phyloP scores from a whole-genome alignment of 805 yeast species.

The Kodamaea laetipori region DNA sequence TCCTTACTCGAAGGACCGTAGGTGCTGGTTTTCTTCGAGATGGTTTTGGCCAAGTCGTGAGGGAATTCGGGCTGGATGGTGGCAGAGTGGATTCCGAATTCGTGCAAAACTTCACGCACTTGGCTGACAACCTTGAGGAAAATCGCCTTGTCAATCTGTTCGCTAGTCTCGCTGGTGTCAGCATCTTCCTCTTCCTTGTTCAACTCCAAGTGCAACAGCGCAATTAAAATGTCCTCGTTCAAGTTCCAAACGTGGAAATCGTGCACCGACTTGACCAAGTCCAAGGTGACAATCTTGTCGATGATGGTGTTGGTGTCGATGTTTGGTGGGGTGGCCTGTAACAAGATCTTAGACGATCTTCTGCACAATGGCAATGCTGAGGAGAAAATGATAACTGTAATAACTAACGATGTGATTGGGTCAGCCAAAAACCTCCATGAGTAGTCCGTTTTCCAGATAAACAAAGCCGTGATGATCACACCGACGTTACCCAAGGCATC shows the following conservation, averaged over 20 bases:
- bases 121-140: conserved; percentile 71
- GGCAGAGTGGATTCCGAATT: conserved; percentile 85
- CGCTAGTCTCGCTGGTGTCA: conserved; percentile 47
- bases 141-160: conserved; percentile 35
- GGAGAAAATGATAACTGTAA: conserved; percentile 85
- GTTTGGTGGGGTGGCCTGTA: conserved; percentile 91
- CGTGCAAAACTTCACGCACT: conserved; percentile 78
- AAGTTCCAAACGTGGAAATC: conserved; percentile 97
- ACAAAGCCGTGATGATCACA: conserved; percentile 83
- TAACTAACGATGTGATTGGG: conserved; percentile 81
- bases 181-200: conserved; percentile 16
- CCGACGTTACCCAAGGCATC: conserved; percentile 96
- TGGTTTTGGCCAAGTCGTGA: conserved; percentile 7
- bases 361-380: conserved; percentile 89
- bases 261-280: conserved; percentile 82
- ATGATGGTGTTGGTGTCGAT: conserved; percentile 76
- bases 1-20: conserved; percentile 35
- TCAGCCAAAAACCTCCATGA: conserved; percentile 86
- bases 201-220: conserved; percentile 85
- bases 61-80: conserved; percentile 94
- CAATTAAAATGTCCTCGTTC: conserved; percentile 82
- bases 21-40: conserved; percentile 19
- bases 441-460: conserved; percentile 91
- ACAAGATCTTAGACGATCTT: conserved; percentile 79
- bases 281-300: conserved; percentile 63